Evolutionary conservation across 106 monocot genomes (phyloP).

Genomic region (Cymbidium sinense): DNA sequence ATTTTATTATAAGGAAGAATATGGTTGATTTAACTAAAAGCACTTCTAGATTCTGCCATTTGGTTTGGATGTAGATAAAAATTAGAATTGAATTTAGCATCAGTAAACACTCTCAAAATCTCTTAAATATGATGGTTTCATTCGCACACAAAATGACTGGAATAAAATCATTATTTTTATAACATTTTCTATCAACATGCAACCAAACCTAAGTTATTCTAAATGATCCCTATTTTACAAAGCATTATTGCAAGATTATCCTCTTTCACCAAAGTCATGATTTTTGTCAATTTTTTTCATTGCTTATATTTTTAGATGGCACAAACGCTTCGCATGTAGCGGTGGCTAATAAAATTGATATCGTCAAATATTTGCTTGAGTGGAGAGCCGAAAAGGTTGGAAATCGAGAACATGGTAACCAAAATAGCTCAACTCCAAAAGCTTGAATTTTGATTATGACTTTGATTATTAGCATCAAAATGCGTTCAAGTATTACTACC

Average conservation of each 20-base stretch:
- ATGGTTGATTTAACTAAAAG: neutral
- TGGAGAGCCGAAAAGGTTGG: conserved; percentile 60
- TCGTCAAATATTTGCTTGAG: conserved; percentile 66
- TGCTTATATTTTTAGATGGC: conserved; percentile 45
- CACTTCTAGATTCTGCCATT: neutral
- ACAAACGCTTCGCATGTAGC: conserved; percentile 88
- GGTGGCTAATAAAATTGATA: conserved; percentile 39
- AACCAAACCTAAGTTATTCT: too few relatives aligned
- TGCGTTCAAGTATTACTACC: neutral
- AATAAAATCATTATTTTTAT: neutral
- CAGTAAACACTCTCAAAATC: too few relatives aligned
- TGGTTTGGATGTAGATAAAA: neutral
- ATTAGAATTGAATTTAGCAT: neutral
- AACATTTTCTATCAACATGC: neutral
- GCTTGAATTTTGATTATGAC: neutral
- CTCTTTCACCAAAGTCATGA: neutral
- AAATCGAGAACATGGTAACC: conserved; percentile 84
- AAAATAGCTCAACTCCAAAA: neutral
- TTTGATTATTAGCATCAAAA: neutral
- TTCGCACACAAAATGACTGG: neutral
- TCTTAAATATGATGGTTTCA: neutral
- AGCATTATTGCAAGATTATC: too few relatives aligned
- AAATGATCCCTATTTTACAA: neutral
- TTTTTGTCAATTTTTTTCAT: neutral
- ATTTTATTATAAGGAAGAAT: neutral